Base-by-base conservation (phyloP, 345 rosid genomes). In the Passiflora organensis region DNA sequence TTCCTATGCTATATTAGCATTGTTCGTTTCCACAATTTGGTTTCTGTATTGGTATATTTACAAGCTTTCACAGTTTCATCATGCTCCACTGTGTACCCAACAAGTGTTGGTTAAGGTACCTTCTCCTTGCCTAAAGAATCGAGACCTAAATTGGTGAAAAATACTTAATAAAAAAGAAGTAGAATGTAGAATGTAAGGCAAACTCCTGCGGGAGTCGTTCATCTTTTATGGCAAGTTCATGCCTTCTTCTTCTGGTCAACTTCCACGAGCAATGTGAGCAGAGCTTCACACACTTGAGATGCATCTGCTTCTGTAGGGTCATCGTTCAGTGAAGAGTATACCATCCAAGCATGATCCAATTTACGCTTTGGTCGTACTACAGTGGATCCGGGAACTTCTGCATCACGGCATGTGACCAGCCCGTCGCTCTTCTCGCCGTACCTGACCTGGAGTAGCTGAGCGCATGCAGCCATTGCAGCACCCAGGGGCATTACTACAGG, bases 401-500 rank as follows among this genome's bases (percentile, higher is more conserved):
- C 96, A 41, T 93, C 95, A 13, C 95, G 70, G 59, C 96, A 65
- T 1, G 91, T 80, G 62, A 89, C 99, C 0, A 93, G 85, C 18
- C 99, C 99, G 1, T 93, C 95, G 1, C 95, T 84, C 76, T 93
- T 89, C 65, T 93, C 91, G 0, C 87, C 85, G 19, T 93, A 89
- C 74, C 97, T 76, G 44, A 77, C 68, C 53, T 83, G 91, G 28
- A 89, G 81, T 45, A 89, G 75, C 80, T 80, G 96, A 8, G 97
- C 99, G 32, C 99, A 93, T 19, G 99, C 95, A 55, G 99, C 95
- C 96, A 89, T 93, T 34, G 87, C 96, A 51, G 99, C 99, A 51
- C 95, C 87, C 0, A 93, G 85, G 19, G 94, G 99, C 63, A 86
- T 80, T 20, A 93, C 80, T 48, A 93, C 95, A 0, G 97, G 97